phyloP scores from a whole-genome alignment of 2,329 filamentous ascomycete genomes.

The Neurospora sp. region DNA sequence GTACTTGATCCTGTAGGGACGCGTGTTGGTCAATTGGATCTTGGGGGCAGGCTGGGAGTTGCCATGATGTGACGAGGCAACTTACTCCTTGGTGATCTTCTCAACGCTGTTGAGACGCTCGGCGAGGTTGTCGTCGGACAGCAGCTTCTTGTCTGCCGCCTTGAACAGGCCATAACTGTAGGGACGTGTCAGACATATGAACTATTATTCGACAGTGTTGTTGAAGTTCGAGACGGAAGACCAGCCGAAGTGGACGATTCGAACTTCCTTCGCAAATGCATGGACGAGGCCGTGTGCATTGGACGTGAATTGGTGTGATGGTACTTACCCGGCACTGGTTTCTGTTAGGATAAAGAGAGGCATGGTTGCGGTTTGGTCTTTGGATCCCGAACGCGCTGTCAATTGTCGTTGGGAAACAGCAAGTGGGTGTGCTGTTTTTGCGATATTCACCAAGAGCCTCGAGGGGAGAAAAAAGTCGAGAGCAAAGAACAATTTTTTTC shows the following conservation, averaged over 20 bases:
- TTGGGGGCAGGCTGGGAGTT: not conserved
- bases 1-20: slow-evolving; percentile 62
- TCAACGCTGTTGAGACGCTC: slow-evolving; percentile 70
- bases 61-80: slow-evolving; percentile 16
- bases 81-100: slow-evolving; percentile 77
- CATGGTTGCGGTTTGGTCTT: slow-evolving; percentile 43
- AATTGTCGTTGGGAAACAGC: slow-evolving; percentile 19
- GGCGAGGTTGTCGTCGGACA: slow-evolving; percentile 75
- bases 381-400: slow-evolving; percentile 13
- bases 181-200: slow-evolving; percentile 6
- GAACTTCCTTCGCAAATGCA: not conserved
- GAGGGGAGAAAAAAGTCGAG: slow-evolving; percentile 18
- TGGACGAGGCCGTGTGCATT: not conserved
- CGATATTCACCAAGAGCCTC: slow-evolving; percentile 19
- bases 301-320: not conserved
- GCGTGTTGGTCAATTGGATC: slow-evolving; percentile 10
- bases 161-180: slow-evolving; percentile 93
- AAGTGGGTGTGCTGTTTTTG: slow-evolving; percentile 14
- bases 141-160: slow-evolving; percentile 94
- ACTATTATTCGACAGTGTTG: not conserved
- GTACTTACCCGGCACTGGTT: slow-evolving; percentile 67
- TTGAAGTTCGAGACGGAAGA: not conserved
- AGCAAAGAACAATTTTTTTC: slow-evolving; percentile 32
- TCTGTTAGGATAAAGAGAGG: slow-evolving; percentile 88
- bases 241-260: not conserved